These are phyloP conservation scores for Peronosclerospora sorghi DNA, from an alignment of 352 stramenopile species.

Conservation along the genomic window DNA sequence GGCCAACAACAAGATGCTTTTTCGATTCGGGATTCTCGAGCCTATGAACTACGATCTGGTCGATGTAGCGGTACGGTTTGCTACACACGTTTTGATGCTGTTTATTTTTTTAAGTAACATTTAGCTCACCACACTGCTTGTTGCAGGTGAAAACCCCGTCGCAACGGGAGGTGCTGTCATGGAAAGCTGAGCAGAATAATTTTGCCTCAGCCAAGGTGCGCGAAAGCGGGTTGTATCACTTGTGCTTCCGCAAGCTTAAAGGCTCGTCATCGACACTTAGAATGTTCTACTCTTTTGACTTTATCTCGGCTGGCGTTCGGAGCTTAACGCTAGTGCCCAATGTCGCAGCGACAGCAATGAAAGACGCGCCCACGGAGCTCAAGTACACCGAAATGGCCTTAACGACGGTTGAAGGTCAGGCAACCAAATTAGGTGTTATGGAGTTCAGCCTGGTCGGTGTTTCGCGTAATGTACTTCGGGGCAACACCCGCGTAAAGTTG, in stretches of 20 bases:
- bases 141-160: conserved; percentile 45
- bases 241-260: conserved; percentile 64
- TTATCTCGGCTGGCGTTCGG: conserved; percentile 44
- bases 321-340: conserved; percentile 51
- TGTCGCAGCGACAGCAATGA: conserved; percentile 47
- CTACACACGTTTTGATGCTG: neutral
- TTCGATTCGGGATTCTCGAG: conserved; percentile 49
- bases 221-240: conserved; percentile 65
- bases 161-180: conserved; percentile 32
- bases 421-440: conserved; percentile 50
- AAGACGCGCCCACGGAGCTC: conserved; percentile 27
- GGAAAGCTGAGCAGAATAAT: conserved; percentile 54
- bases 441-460: conserved; percentile 60
- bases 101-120: neutral
- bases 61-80: conserved; percentile 29
- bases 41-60: conserved; percentile 41
- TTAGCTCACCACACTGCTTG: neutral
- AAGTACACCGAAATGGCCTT: conserved; percentile 52
- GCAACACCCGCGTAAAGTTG: conserved; percentile 60
- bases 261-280: conserved; percentile 41
- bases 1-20: conserved; percentile 48
- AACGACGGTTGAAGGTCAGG: conserved; percentile 26
- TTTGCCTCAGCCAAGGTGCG: conserved; percentile 41
- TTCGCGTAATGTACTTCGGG: conserved; percentile 47
- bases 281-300: conserved; percentile 78